phyloP scores from a whole-genome alignment of 2,329 filamentous ascomycete species.

The Endoconidiophora polonica region DNA sequence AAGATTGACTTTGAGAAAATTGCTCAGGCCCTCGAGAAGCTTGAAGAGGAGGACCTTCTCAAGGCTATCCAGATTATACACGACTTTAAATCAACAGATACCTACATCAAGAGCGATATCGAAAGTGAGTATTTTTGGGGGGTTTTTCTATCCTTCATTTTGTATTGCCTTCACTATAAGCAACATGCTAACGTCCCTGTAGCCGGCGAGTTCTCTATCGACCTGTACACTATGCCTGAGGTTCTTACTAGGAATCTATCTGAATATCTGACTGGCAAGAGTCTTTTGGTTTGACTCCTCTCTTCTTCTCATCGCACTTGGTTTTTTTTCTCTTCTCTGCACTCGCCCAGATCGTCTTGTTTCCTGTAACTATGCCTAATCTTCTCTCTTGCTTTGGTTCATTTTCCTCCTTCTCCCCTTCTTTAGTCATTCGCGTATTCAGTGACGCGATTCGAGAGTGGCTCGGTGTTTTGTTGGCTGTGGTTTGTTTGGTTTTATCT shows the following conservation, averaged over 20 bases:
- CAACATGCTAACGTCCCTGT: slow-evolving; percentile 13
- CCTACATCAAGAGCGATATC: slow-evolving; percentile 92
- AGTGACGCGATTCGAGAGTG: not conserved
- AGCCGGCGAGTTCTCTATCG: slow-evolving; percentile 95
- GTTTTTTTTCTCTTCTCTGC: not conserved
- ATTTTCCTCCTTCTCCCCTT: not conserved
- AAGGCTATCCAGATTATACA: slow-evolving; percentile 97
- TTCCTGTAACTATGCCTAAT: not conserved
- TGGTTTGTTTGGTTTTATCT: not conserved
- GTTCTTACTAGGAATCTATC: slow-evolving; percentile 80
- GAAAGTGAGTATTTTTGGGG: slow-evolving; percentile 49
- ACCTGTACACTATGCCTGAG: slow-evolving; percentile 93
- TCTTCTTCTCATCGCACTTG: not conserved
- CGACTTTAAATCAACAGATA: slow-evolving; percentile 86
- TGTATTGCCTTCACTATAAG: slow-evolving; percentile 6
- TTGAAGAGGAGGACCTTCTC: slow-evolving; percentile 82
- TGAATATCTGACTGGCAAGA: slow-evolving; percentile 48
- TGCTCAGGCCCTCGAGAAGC: slow-evolving; percentile 74
- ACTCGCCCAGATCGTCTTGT: not conserved
- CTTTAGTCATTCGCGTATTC: not conserved
- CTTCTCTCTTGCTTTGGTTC: not conserved
- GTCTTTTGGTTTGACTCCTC: slow-evolving; percentile 2
- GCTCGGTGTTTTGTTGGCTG: not conserved
- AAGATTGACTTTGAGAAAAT: slow-evolving; percentile 84
- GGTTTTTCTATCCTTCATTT: slow-evolving; percentile 7